Conservation (phyloP, 2,329 filamentous ascomycete species). For the Trichophyton mentagrophytes region DNA sequence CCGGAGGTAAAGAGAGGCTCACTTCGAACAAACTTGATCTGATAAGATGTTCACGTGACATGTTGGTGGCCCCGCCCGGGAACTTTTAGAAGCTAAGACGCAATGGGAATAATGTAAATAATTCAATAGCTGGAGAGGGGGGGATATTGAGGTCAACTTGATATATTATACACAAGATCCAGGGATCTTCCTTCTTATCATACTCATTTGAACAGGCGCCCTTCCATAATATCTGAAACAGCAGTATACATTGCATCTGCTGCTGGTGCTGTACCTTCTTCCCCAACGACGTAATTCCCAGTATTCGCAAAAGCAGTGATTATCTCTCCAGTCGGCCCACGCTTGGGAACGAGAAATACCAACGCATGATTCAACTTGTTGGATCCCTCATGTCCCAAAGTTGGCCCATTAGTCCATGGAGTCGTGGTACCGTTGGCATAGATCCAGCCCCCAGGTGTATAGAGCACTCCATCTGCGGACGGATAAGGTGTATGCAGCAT, state of each 20-base stretch:
- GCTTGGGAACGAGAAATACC: background rate
- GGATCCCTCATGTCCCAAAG: slow-evolving; percentile 6
- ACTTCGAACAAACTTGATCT: background rate
- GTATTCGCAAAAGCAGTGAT: slow-evolving; percentile 2
- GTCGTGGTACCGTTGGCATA: background rate
- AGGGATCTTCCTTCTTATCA: background rate
- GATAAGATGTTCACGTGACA: background rate
- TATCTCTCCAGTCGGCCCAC: background rate
- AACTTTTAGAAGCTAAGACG: too few relatives aligned
- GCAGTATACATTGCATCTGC: background rate
- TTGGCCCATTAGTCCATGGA: slow-evolving; percentile 8
- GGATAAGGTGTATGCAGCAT: slow-evolving; percentile 8
- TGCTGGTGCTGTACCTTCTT: background rate
- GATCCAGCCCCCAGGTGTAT: slow-evolving; percentile 9
- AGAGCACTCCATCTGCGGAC: background rate
- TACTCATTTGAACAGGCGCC: background rate
- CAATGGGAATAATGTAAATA: too few relatives aligned
- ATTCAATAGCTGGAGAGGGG: too few relatives aligned
- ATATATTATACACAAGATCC: background rate
- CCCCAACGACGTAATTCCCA: background rate
- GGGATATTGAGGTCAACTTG: too few relatives aligned
- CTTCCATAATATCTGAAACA: background rate
- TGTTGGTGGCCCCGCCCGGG: too few relatives aligned
- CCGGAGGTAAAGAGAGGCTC: background rate
- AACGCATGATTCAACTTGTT: slow-evolving; percentile 1